Conservation (phyloP, 345 rosid genomes). For the Gossypium herbaceum region DNA sequence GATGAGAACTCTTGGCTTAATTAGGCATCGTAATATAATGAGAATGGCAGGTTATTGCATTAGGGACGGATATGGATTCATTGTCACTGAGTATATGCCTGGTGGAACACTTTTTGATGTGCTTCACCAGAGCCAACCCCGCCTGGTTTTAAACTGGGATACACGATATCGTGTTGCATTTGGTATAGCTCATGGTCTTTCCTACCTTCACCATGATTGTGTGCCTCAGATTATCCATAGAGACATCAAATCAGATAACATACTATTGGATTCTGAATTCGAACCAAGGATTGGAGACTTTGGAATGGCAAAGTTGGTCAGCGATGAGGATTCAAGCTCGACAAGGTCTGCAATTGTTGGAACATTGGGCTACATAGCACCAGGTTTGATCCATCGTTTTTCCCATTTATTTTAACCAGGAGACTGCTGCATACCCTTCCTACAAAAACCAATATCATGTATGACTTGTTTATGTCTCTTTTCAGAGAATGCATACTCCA, state of each 20-base stretch:
- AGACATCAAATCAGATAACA: slow-evolving; percentile 34
- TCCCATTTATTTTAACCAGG: background rate
- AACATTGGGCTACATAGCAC: slow-evolving; percentile 44
- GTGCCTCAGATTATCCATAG: slow-evolving; percentile 40
- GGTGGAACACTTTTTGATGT: slow-evolving; percentile 32
- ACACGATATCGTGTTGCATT: slow-evolving; percentile 29
- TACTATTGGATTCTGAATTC: slow-evolving; percentile 34
- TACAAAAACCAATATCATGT: background rate
- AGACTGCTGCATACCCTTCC: background rate
- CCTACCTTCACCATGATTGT: slow-evolving; percentile 41
- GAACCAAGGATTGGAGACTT: slow-evolving; percentile 42
- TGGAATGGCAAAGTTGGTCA: slow-evolving; percentile 31
- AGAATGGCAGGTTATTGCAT: slow-evolving; percentile 35
- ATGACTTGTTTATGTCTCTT: background rate
- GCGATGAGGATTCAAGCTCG: slow-evolving; percentile 23
- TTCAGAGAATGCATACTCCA: slow-evolving; percentile 37
- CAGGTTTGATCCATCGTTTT: slow-evolving; percentile 23
- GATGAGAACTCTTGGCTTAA: slow-evolving; percentile 27
- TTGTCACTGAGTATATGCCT: slow-evolving; percentile 34
- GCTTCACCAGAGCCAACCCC: slow-evolving; percentile 25
- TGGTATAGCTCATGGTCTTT: slow-evolving; percentile 38
- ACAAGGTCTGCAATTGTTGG: slow-evolving; percentile 30
- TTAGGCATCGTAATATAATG: slow-evolving; percentile 33
- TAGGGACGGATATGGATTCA: slow-evolving; percentile 30
- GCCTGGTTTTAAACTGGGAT: slow-evolving; percentile 25